Evolutionary conservation across 2,329 filamentous ascomycete species (phyloP).

Genomic region (Metarhizium humberi): DNA sequence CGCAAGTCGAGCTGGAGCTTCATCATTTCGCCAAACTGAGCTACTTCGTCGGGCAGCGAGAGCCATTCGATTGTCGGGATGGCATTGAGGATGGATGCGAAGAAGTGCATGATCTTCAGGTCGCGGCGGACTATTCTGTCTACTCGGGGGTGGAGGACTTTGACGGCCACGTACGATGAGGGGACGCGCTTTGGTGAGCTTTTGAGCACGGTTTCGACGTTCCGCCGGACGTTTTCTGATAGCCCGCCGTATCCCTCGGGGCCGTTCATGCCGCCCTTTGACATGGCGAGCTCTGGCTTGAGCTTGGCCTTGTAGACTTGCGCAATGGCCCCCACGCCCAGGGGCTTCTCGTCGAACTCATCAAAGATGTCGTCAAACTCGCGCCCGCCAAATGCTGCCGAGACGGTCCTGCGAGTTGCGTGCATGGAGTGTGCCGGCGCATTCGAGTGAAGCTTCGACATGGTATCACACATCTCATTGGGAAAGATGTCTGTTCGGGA

Average conservation of each 20-base stretch:
- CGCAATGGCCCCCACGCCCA: conserved; percentile 92
- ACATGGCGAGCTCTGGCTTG: conserved; percentile 64
- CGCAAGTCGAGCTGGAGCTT: conserved; percentile 88
- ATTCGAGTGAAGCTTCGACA: conserved; percentile 92
- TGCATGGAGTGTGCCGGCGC: conserved; percentile 83
- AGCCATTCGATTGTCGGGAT: conserved; percentile 97
- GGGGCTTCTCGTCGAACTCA: conserved; percentile 80
- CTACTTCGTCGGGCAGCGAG: conserved; percentile 87
- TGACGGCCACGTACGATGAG: conserved; percentile 88
- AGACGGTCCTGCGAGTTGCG: conserved; percentile 69
- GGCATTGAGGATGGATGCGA: conserved; percentile 72
- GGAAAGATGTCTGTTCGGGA: conserved; percentile 96
- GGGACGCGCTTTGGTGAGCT: conserved; percentile 77
- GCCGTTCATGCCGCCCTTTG: conserved; percentile 46
- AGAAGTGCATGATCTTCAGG: conserved; percentile 87
- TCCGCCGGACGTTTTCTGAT: conserved; percentile 62
- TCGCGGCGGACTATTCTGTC: conserved; percentile 87
- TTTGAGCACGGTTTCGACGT: conserved; percentile 80
- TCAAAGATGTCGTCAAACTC: conserved; percentile 88
- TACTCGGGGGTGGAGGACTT: conserved; percentile 87
- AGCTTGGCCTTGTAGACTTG: conserved; percentile 96
- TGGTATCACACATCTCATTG: conserved; percentile 78
- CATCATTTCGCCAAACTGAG: conserved; percentile 98
- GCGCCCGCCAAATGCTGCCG: conserved; percentile 71
- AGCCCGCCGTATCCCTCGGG: conserved; percentile 37